Conservation (phyloP, 805 yeast genomes). For the Metschnikowia reukaufii region DNA sequence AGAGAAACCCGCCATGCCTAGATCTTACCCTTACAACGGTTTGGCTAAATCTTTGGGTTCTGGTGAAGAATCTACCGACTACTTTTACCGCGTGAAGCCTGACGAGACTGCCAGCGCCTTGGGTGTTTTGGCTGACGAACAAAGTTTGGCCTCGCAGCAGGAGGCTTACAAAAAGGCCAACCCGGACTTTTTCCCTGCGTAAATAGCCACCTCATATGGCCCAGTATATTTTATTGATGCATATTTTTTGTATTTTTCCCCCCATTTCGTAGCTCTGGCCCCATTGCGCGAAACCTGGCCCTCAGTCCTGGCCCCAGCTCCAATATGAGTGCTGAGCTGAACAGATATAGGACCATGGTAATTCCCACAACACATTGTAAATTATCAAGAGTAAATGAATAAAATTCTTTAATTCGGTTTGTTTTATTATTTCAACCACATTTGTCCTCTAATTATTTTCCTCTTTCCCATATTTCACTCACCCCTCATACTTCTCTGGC, state of each 20-base stretch:
- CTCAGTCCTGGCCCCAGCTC: too few relatives aligned
- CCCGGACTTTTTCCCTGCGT: conserved; percentile 33
- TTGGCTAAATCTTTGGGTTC: conserved; percentile 76
- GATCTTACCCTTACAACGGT: conserved; percentile 75
- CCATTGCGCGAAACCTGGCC: too few relatives aligned
- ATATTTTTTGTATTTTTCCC: too few relatives aligned
- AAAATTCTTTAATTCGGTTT: too few relatives aligned
- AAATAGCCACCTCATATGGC: background rate
- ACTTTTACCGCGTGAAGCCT: conserved; percentile 42
- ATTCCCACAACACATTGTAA: too few relatives aligned
- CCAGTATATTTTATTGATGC: conserved; percentile 1
- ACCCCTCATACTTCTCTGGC: background rate
- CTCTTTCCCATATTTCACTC: too few relatives aligned
- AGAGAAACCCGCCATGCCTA: conserved; percentile 72
- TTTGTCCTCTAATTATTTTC: too few relatives aligned
- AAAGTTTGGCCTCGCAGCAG: conserved; percentile 27
- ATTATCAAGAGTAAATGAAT: too few relatives aligned
- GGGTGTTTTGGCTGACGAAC: conserved; percentile 36
- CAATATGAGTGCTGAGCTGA: too few relatives aligned
- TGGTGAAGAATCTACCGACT: conserved; percentile 28
- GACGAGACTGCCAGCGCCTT: conserved; percentile 40
- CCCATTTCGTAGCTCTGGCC: background rate
- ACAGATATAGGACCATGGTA: too few relatives aligned
- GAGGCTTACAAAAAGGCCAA: conserved; percentile 36
- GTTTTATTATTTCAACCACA: too few relatives aligned